Evolutionary conservation across 768 basidiomycete species (phyloP), one percentile per base, ranked within the genome.

Genomic region (Suillus alpinus): DNA sequence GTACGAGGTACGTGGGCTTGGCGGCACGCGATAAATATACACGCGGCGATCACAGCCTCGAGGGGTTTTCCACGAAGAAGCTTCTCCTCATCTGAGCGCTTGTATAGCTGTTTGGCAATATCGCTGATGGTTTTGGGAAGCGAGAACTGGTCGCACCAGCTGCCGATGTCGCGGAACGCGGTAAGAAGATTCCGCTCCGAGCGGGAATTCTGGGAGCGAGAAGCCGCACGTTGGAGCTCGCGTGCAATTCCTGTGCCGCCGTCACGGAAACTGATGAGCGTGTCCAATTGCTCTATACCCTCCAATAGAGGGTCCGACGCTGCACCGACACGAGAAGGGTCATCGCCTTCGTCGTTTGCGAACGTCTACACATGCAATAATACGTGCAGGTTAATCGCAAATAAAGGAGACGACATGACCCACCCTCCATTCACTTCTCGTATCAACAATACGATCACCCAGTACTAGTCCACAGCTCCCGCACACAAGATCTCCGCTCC

Each of bases 251-350:
- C 97, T 3, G 93, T 90, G 56, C 95, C 92, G 63, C 95, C 95
- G 70, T 98, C 97, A 56, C 91, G 87, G 76, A 96, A 97, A 66
- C 92, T 92, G 74, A 98, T 98, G 59, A 93, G 85, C 37, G 97
- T 98, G 68, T 95, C 91, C 51, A 98, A 84, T 73, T 96, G 92
- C 69, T 97, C 95, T 68, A 94, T 89, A 41, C 94, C 95, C 73
- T 98, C 94, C 78, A 98, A 82, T 46, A 95, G 78, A 34, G 95
- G 94, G 75, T 98, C 94, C 20, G 89, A 86, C 47, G 95, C 94
- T 58, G 94, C 95, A 78, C 97, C 97, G 67, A 99, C 97, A 90
- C 97, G 97, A 66, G 97, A 98, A 64, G 97, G 97, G 74, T 99
- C 97, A 73, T 98, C 96, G 63, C 96, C 95, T 80, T 99, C 97